Evolutionary conservation across 768 basidiomycete genomes (phyloP).

Genomic region (Vishniacozyma victoriae): DNA sequence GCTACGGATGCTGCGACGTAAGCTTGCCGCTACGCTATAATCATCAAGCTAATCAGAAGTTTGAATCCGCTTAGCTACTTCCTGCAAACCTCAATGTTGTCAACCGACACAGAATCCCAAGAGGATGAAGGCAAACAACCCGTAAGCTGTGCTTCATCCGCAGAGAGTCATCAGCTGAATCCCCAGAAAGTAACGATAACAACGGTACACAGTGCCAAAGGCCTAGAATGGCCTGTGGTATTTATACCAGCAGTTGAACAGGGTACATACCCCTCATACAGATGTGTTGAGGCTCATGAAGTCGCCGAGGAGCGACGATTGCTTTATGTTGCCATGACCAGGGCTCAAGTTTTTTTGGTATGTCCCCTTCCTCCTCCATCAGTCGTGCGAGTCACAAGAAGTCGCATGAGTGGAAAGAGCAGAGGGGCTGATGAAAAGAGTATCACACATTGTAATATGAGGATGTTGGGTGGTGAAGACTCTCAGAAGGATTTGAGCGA

Average conservation of each 20-base stretch:
- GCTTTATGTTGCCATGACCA: slow-evolving; percentile 82
- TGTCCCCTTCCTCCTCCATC: slow-evolving; percentile 8
- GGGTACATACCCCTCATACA: slow-evolving; percentile 69
- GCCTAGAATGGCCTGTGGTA: slow-evolving; percentile 86
- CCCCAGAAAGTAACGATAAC: slow-evolving; percentile 71
- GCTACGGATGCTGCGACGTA: no score
- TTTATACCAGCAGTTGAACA: slow-evolving; percentile 62
- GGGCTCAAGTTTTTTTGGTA: slow-evolving; percentile 65
- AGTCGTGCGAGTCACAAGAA: no score
- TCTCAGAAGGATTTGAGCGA: slow-evolving; percentile 55
- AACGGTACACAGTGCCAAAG: slow-evolving; percentile 86
- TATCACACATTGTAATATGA: slow-evolving; percentile 33
- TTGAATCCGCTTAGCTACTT: slow-evolving; percentile 62
- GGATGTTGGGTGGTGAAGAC: slow-evolving; percentile 52
- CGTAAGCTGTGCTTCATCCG: slow-evolving; percentile 10
- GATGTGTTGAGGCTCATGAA: slow-evolving; percentile 56
- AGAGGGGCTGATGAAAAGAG: slow-evolving; percentile 17
- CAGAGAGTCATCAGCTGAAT: neutral
- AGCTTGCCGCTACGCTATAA: no score
- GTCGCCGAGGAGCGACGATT: slow-evolving; percentile 77
- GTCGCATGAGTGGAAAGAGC: neutral
- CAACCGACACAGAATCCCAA: slow-evolving; percentile 64
- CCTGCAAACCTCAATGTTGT: slow-evolving; percentile 73
- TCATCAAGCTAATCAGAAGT: neutral
- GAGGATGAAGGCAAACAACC: slow-evolving; percentile 49